These are phyloP conservation scores for Ceratobasidium sp. DNA, from an alignment of 1,284 basidiomycete genomes.

Conservation along the genomic window DNA sequence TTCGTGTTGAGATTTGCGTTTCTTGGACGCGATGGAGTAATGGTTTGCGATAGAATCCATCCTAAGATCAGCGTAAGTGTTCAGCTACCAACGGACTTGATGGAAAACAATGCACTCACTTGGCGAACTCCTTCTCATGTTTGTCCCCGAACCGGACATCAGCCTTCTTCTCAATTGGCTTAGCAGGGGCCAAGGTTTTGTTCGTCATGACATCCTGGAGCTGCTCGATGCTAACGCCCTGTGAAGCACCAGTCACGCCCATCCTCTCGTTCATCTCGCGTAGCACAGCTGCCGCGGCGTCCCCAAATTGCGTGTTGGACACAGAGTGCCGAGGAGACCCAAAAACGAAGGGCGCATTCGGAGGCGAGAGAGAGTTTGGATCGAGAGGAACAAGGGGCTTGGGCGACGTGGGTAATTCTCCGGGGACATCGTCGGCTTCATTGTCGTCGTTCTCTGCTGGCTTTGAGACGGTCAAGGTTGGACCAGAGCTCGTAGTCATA, in stretches of 20 bases:
- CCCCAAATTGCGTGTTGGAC: conserved; percentile 72
- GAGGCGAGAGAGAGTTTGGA: conserved; percentile 51
- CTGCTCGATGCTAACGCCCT: conserved; percentile 36
- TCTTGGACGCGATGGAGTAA: conserved; percentile 66
- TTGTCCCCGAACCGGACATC: conserved; percentile 65
- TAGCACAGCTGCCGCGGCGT: conserved; percentile 72
- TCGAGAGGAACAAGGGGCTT: conserved; percentile 25
- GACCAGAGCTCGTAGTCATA: conserved; percentile 10
- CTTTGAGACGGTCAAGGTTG: neutral
- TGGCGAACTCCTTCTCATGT: conserved; percentile 74
- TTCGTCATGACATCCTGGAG: conserved; percentile 22
- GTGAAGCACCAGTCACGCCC: conserved; percentile 54
- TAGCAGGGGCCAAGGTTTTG: conserved; percentile 12
- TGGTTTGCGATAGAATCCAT: conserved; percentile 81
- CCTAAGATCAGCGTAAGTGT: conserved; percentile 51
- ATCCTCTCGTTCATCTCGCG: conserved; percentile 83
- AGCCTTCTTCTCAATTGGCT: conserved; percentile 14
- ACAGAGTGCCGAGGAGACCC: conserved; percentile 75
- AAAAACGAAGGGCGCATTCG: conserved; percentile 72
- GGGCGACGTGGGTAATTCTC: neutral
- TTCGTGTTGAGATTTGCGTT: conserved; percentile 52
- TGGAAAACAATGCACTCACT: conserved; percentile 51
- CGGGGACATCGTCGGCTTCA: neutral
- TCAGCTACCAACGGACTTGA: neutral
- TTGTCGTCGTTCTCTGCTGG: neutral